Conservation (phyloP, 176 grass and related monocot genomes). For the Phragmites australis region DNA sequence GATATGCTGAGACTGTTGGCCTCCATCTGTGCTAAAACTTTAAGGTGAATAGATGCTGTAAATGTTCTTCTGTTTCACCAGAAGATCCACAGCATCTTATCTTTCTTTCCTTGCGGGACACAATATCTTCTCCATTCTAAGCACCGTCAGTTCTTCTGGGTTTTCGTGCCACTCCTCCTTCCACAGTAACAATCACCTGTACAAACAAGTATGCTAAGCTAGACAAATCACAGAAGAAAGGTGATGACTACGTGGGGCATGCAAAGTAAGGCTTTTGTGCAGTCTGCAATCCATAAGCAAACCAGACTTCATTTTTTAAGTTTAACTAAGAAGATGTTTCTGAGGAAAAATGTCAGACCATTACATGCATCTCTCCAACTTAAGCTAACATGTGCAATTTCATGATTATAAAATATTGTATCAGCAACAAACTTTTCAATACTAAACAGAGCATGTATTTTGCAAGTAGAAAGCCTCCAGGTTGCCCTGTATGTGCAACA, state of each 20-base stretch:
- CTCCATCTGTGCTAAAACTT: conserved; percentile 23
- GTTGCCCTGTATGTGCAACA: conserved; percentile 30
- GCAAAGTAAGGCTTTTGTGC: conserved; percentile 21
- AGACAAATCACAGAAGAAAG: conserved; percentile 35
- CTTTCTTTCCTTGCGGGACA: too few species aligned
- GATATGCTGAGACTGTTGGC: conserved; percentile 23
- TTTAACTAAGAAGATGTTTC: conserved; percentile 4
- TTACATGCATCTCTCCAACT: conserved; percentile 8
- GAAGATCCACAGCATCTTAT: conserved; percentile 23
- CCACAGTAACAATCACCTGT: conserved; percentile 10
- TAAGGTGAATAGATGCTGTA: conserved; percentile 2
- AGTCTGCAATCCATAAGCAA: conserved; percentile 13
- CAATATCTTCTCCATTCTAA: conserved; percentile 24
- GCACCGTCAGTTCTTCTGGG: conserved; percentile 20
- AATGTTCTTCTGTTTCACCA: conserved; percentile 11
- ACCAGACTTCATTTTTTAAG: conserved; percentile 12
- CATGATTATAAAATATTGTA: neutral
- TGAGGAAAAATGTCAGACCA: neutral
- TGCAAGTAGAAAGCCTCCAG: conserved; percentile 16
- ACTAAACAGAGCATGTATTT: conserved; percentile 24
- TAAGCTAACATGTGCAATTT: neutral
- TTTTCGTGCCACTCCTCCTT: conserved; percentile 23
- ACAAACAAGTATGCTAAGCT: conserved; percentile 31
- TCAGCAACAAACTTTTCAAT: conserved; percentile 2
- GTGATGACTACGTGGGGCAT: neutral